These are phyloP conservation scores for Lagenidium giganteum DNA, from an alignment of 352 stramenopile species.

Conservation along the genomic window DNA sequence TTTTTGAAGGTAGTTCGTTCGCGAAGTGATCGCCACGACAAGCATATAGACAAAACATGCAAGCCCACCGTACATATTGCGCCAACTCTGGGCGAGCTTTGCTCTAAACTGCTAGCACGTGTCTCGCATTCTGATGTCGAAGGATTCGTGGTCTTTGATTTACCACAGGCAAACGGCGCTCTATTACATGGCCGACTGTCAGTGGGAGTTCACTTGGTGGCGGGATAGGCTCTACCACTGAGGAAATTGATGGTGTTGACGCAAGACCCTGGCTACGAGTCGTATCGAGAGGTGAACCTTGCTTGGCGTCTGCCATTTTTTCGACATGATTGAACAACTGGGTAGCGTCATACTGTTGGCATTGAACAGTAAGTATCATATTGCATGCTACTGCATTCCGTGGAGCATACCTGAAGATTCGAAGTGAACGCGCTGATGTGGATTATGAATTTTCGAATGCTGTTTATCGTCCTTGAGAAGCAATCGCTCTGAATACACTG, in stretches of 20 bases:
- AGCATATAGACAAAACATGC: too few relatives aligned
- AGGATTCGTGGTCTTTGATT: constrained; percentile 11
- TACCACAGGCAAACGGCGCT: constrained; percentile 9
- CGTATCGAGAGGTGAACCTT: too few relatives aligned
- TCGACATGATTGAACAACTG: constrained; percentile 23
- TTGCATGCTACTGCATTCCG: not conserved
- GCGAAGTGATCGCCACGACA: too few relatives aligned
- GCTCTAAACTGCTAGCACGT: constrained; percentile 12
- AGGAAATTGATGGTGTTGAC: not conserved
- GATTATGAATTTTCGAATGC: constrained; percentile 23
- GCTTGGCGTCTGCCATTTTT: constrained; percentile 4
- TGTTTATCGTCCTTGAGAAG: constrained; percentile 13
- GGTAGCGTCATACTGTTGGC: constrained; percentile 17
- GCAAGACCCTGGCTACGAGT: not conserved
- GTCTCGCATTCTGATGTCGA: constrained; percentile 18
- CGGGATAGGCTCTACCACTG: not conserved
- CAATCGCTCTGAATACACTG: constrained; percentile 17
- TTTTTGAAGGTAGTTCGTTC: too few relatives aligned
- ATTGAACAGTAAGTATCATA: constrained; percentile 3
- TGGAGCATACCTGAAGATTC: constrained; percentile 17
- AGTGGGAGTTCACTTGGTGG: constrained; percentile 12
- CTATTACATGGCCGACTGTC: constrained; percentile 8
- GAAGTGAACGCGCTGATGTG: constrained; percentile 27
- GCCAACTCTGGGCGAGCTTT: too few relatives aligned
- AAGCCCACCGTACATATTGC: too few relatives aligned